A percentile compares a stretch with the other conserved stretches of the same genome.
Evolutionary conservation across 78 protist genomes (phyloP).

Genomic region (Chrysochromulina tobinii): DNA sequence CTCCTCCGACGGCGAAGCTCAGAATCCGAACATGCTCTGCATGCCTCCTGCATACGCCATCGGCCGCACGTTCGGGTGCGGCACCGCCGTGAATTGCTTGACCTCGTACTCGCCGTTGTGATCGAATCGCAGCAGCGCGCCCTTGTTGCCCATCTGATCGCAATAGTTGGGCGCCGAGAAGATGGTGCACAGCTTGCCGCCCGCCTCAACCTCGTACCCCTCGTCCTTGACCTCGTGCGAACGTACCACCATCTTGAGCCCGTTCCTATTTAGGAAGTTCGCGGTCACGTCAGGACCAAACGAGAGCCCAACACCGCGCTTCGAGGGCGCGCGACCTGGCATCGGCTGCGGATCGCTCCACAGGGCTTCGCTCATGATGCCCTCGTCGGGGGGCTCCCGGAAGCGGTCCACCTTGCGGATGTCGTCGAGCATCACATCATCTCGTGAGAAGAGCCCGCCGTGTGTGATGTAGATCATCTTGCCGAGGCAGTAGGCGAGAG

Average conservation of each 20-base stretch:
- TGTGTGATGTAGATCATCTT: neutral
- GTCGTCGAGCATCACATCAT: conserved; percentile 45
- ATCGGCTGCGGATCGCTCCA: conserved; percentile 25
- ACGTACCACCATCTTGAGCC: neutral
- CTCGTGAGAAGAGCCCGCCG: conserved; percentile 42
- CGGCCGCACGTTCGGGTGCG: neutral
- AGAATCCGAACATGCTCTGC: neutral
- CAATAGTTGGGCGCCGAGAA: conserved; percentile 47
- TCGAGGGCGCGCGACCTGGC: conserved; percentile 19
- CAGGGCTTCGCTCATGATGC: conserved; percentile 42
- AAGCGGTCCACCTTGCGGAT: conserved; percentile 6
- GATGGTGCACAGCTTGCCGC: conserved; percentile 17
- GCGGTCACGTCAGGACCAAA: conserved; percentile 47
- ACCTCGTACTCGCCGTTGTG: neutral
- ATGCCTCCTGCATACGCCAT: neutral
- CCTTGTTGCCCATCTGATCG: conserved; percentile 44
- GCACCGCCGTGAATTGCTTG: conserved; percentile 8
- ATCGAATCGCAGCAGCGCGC: conserved; percentile 42
- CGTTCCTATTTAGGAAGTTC: conserved; percentile 2
- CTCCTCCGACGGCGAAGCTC: neutral
- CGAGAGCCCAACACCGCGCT: conserved; percentile 36
- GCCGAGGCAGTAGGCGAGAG: conserved; percentile 18
- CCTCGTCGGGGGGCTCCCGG: conserved; percentile 35
- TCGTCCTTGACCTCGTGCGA: conserved; percentile 41
- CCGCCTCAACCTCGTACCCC: conserved; percentile 18